Evolutionary conservation across 129 eudicot species (phyloP), one percentile per base, ranked within the genome.

Genomic region (Saussurea involucrata): DNA sequence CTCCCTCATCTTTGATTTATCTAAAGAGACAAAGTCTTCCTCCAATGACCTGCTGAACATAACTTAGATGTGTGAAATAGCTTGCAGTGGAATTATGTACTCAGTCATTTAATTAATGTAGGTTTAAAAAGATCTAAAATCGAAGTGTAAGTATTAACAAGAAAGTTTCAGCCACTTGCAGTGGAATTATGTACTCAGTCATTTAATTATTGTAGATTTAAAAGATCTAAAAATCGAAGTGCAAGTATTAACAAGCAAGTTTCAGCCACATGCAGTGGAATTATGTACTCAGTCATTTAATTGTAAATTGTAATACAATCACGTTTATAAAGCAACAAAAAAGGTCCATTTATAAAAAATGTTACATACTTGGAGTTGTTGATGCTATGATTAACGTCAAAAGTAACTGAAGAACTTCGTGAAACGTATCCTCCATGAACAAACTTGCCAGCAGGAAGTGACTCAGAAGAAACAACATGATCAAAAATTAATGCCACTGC

Each of bases 401-500:
- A 84, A 9, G 97, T 86, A 66, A 95, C 91, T 33, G 99, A 95
- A 80, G 82, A 82, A 76, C 85, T 81, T 78, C 99, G 92, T 40
- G 92, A 83, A 75, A 80, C 34, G 55, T 88, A 88, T 80, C 96
- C 96, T 81, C 94, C 96, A 75, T 92, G 88, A 81, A 86, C 85
- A 89, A 85, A 82, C 80, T 89, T 95, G 73, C 90, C 95, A 33
- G 92, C 84, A 66, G 99, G 99, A 78, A 95, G 95, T 36, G 97
- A 83, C 83, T 95, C 99, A 15, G 96, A 90, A 32, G 63, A 68
- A 80, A 89, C 85, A 28, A 95, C 97, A 65, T 87, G 96, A 81
- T 95, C 99, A 78, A 95, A 95, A 49, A 95, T 88, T 86, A 95
- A 84, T 28, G 99, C 99, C 85, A 89, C 99, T 40, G 99, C 97